A percentile compares a stretch with the other conserved stretches of the same genome.
Evolutionary conservation across 768 basidiomycete species (phyloP).

Genomic region (Lactifluus pinguis): DNA sequence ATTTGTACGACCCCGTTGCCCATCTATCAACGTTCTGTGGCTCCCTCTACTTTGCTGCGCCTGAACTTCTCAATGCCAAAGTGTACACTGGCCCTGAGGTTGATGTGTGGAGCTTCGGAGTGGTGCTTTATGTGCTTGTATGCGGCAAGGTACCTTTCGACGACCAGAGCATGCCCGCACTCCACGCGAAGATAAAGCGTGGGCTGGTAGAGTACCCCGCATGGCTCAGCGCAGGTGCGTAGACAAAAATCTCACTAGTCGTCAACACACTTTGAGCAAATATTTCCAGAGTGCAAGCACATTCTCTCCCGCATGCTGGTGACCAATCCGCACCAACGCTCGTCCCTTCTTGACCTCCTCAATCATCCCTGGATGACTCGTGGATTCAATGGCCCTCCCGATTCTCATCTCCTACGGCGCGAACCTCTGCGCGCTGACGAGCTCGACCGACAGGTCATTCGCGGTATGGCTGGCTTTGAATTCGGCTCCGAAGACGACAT

Average conservation of each 20-base stretch:
- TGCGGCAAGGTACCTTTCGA: conserved; percentile 99
- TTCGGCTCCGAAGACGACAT: conserved; percentile 89
- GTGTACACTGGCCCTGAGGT: conserved; percentile 97
- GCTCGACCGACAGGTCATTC: conserved; percentile 77
- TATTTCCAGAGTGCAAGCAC: conserved; percentile 77
- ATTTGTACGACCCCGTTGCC: conserved; percentile 74
- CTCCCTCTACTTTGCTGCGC: conserved; percentile 96
- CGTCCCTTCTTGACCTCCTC: conserved; percentile 77
- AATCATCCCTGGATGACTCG: conserved; percentile 90
- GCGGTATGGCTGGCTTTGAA: conserved; percentile 93
- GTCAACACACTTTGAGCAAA: not conserved
- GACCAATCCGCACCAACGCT: conserved; percentile 80
- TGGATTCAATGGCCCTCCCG: conserved; percentile 71
- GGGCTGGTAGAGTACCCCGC: conserved; percentile 95
- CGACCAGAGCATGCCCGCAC: conserved; percentile 97
- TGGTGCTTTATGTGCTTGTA: conserved; percentile 94
- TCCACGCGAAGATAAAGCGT: conserved; percentile 98
- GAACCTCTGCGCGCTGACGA: conserved; percentile 86
- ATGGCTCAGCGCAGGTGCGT: conserved; percentile 87
- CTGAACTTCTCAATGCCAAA: conserved; percentile 93
- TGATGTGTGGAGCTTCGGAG: conserved; percentile 98
- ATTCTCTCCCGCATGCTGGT: conserved; percentile 93
- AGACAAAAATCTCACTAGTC: not conserved
- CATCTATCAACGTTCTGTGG: conserved; percentile 96
- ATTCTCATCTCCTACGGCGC: conserved; percentile 78